Conservation (phyloP, 345 rosid genomes). For the Murraya paniculata region DNA sequence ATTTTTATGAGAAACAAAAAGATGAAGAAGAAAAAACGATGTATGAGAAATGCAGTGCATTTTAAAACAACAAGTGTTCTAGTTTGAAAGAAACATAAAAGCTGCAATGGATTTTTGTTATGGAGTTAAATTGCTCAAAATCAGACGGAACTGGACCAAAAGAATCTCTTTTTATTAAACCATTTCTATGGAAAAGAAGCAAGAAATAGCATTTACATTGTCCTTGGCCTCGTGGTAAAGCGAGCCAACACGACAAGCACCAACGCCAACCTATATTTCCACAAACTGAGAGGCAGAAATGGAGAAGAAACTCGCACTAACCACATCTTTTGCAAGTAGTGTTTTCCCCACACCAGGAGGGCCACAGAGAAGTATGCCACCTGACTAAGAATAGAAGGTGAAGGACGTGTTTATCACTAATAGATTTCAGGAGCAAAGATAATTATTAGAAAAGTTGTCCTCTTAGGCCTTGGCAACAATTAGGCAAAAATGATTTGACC, state of each 20-base stretch:
- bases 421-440: neutral
- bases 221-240: conserved; percentile 92
- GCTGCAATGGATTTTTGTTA: neutral
- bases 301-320: conserved; percentile 94
- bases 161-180: neutral
- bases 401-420: neutral
- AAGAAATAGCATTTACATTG: conserved; percentile 41
- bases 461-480: neutral
- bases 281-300: conserved; percentile 98
- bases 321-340: conserved; percentile 91
- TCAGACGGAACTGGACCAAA: neutral
- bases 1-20: neutral
- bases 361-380: conserved; percentile 95
- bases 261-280: conserved; percentile 95
- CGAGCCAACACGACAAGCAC: conserved; percentile 91
- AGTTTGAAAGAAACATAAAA: neutral
- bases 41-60: neutral
- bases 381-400: conserved; percentile 31
- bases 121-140: neutral
- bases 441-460: neutral
- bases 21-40: neutral
- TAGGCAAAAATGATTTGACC: neutral
- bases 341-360: conserved; percentile 98
- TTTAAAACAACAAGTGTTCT: neutral
- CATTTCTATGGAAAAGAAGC: conserved; percentile 4